Conservation (phyloP, 352 stramenopile genomes). For the Aphanomyces stellatus region DNA sequence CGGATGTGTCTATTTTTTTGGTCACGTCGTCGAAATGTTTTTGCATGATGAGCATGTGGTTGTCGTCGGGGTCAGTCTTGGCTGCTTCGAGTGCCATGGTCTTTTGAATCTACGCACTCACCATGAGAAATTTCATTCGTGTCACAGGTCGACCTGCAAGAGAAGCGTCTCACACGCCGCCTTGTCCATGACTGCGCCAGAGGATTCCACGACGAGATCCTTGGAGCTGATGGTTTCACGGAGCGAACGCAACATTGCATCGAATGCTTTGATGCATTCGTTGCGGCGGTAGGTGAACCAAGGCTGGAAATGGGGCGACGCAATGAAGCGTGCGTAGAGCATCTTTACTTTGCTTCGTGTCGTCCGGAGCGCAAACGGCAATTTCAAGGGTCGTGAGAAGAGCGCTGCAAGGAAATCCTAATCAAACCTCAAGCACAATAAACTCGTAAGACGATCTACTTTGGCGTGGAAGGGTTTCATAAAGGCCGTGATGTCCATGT, state of each 20-base stretch:
- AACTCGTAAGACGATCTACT: constrained; percentile 18
- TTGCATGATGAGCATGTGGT: not conserved
- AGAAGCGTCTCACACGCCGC: not conserved
- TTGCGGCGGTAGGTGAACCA: constrained; percentile 67
- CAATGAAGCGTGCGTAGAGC: constrained; percentile 63
- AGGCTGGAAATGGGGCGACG: constrained; percentile 59
- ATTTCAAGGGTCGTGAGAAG: not conserved
- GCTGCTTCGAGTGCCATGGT: not conserved
- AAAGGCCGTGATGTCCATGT: constrained; percentile 53
- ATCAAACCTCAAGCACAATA: not conserved
- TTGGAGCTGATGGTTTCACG: constrained; percentile 26
- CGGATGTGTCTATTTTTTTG: not conserved
- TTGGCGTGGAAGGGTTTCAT: constrained; percentile 67
- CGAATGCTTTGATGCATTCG: constrained; percentile 60
- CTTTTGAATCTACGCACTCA: not conserved
- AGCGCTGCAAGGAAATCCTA: constrained; percentile 17
- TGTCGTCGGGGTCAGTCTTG: not conserved
- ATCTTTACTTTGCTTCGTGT: constrained; percentile 54
- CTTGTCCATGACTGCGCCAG: not conserved
- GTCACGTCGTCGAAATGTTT: not conserved
- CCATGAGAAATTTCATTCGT: not conserved
- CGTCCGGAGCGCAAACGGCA: constrained; percentile 33
- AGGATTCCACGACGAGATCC: constrained; percentile 1
- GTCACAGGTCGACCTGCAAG: not conserved
- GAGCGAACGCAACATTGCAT: constrained; percentile 41